Conservation (phyloP, 352 stramenopile species). For the Globisporangium acanthophoron region DNA sequence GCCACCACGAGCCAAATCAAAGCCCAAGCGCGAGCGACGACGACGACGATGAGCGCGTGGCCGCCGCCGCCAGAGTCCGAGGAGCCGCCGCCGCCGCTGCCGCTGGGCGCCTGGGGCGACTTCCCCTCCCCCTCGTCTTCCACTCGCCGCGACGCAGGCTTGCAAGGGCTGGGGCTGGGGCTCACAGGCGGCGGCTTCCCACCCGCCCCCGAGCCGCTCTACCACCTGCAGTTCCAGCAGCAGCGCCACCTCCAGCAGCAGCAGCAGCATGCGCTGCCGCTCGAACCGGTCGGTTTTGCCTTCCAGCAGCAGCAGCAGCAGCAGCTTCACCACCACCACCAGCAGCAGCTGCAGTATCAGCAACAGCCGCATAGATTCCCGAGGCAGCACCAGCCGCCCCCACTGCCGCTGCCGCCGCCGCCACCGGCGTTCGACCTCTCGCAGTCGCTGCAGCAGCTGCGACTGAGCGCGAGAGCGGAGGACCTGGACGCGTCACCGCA, state of each 20-base stretch:
- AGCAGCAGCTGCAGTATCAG: constrained; percentile 1
- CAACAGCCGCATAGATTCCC: constrained; percentile 8
- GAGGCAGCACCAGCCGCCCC: constrained; percentile 7
- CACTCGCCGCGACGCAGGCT: neutral
- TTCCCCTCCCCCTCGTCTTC: neutral
- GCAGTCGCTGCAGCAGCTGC: constrained; percentile 35
- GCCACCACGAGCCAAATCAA: too few species aligned
- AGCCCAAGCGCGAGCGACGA: too few species aligned
- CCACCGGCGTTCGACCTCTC: constrained; percentile 32
- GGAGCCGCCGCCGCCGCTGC: neutral
- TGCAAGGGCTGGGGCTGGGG: neutral
- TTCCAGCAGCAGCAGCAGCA: constrained; percentile 13
- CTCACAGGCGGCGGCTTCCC: neutral
- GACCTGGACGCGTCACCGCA: neutral
- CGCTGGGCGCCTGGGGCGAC: neutral
- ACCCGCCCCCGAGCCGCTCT: constrained; percentile 13
- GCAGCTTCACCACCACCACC: constrained; percentile 9
- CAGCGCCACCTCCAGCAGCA: constrained; percentile 29
- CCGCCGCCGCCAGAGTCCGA: neutral
- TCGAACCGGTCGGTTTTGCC: constrained; percentile 18
- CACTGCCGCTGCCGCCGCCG: neutral
- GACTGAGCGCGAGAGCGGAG: constrained; percentile 8
- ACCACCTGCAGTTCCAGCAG: constrained; percentile 43
- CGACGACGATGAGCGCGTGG: neutral
- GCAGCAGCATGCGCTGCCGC: constrained; percentile 15